Conservation (phyloP, 1,139 yeast genomes). For the Yamadazyma triangularis region DNA sequence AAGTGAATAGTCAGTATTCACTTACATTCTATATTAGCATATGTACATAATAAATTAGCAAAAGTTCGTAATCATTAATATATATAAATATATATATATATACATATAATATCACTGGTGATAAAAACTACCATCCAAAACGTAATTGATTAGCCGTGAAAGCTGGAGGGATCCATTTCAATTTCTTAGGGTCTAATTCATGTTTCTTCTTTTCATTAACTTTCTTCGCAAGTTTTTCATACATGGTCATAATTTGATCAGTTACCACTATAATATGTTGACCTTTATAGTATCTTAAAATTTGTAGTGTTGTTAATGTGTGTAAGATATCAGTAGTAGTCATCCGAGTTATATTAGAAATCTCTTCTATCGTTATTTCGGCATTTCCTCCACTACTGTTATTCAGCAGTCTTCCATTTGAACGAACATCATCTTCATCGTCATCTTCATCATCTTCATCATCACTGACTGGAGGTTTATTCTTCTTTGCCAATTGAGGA, state of each 20-base stretch:
- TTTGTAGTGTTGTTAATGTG: slow-evolving; percentile 85
- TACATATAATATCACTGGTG: slow-evolving; percentile 2
- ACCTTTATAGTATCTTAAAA: slow-evolving; percentile 89
- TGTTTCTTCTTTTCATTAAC: slow-evolving; percentile 66
- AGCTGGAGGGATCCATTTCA: slow-evolving; percentile 93
- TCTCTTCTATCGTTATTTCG: slow-evolving; percentile 90
- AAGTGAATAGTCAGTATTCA: neutral
- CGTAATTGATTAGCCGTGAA: slow-evolving; percentile 94
- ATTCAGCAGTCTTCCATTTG: slow-evolving; percentile 10
- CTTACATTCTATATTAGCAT: neutral
- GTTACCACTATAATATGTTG: slow-evolving; percentile 92
- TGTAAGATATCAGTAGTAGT: slow-evolving; percentile 94
- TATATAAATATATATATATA: slow-evolving; percentile 1
- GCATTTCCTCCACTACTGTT: slow-evolving; percentile 17
- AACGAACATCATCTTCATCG: slow-evolving; percentile 14
- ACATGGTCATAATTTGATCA: slow-evolving; percentile 73
- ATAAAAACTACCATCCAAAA: slow-evolving; percentile 72
- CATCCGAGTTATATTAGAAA: slow-evolving; percentile 84
- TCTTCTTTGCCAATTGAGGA: slow-evolving; percentile 35
- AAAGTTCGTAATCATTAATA: slow-evolving; percentile 1
- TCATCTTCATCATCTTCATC: slow-evolving; percentile 27
- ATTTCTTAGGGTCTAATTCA: slow-evolving; percentile 64
- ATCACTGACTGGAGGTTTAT: slow-evolving; percentile 26
- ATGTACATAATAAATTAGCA: neutral
- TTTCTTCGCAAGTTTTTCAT: slow-evolving; percentile 63